These are phyloP conservation scores for Diaporthe citrichinensis DNA, from an alignment of 2,329 filamentous ascomycete species.

Conservation along the genomic window DNA sequence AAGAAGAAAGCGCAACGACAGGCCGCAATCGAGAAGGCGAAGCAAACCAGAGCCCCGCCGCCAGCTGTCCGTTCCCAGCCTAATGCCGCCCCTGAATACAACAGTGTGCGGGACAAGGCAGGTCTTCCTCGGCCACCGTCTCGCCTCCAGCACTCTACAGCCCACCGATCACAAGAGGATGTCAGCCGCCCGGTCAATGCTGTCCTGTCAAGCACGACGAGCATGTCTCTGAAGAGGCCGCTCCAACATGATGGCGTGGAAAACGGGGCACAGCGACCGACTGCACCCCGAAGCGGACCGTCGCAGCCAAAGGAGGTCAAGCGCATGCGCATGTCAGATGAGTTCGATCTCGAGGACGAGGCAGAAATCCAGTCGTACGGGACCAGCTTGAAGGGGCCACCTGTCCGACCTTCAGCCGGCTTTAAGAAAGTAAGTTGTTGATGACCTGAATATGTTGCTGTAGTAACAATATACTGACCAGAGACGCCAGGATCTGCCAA, in stretches of 20 bases:
- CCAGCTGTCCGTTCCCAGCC: constrained; percentile 70
- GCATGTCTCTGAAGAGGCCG: constrained; percentile 81
- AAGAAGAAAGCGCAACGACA: constrained; percentile 78
- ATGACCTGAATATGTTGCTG: not conserved
- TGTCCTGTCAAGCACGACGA: constrained; percentile 70
- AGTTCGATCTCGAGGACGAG: constrained; percentile 71
- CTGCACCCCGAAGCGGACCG: constrained; percentile 65
- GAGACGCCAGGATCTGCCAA: constrained; percentile 66
- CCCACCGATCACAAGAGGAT: constrained; percentile 70
- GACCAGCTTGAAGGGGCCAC: constrained; percentile 80
- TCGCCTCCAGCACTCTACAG: constrained; percentile 68
- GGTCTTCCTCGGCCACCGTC: constrained; percentile 64
- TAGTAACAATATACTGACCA: constrained; percentile 51
- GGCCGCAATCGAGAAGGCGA: constrained; percentile 74
- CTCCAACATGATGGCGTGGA: constrained; percentile 76
- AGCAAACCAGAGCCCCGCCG: constrained; percentile 74
- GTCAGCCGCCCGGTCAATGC: constrained; percentile 72
- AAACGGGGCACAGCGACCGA: constrained; percentile 64
- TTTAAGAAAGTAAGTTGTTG: constrained; percentile 74
- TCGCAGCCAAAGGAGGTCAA: constrained; percentile 82
- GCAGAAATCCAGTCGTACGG: constrained; percentile 70
- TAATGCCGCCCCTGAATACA: constrained; percentile 64
- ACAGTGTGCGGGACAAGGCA: constrained; percentile 49
- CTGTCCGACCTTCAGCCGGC: constrained; percentile 83
- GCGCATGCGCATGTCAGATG: constrained; percentile 82